These are phyloP conservation scores for Blastobotrys chiropterorum DNA, from an alignment of 805 yeast genomes.

Conservation along the genomic window DNA sequence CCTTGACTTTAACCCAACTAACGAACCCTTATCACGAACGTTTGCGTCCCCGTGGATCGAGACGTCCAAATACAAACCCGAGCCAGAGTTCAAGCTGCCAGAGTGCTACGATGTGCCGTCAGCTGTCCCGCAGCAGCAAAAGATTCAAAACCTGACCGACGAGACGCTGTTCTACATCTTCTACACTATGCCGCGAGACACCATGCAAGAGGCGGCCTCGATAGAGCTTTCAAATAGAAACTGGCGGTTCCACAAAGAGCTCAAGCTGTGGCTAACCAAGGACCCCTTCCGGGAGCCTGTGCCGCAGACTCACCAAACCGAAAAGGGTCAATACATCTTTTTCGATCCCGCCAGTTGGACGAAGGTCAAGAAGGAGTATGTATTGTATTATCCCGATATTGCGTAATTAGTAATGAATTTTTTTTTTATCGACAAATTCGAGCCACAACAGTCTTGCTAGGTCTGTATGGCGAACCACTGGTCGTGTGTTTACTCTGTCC, in stretches of 20 bases:
- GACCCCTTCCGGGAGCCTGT: conserved; percentile 86
- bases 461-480: too few relatives aligned
- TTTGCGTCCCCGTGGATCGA: conserved; percentile 95
- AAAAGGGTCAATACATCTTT: conserved; percentile 87
- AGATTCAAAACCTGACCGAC: conserved; percentile 57
- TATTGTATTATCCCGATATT: conserved; percentile 54
- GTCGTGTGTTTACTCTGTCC: too few relatives aligned
- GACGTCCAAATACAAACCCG: conserved; percentile 82
- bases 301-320: conserved; percentile 74
- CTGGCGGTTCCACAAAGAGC: conserved; percentile 95
- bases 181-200: conserved; percentile 88
- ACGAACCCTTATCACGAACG: conserved; percentile 46
- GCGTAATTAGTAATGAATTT: conserved; percentile 33
- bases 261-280: conserved; percentile 95
- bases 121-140: conserved; percentile 40
- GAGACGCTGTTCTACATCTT: conserved; percentile 91
- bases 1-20: conserved; percentile 44
- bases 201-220: conserved; percentile 89
- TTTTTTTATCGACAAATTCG: too few relatives aligned
- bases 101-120: conserved; percentile 41
- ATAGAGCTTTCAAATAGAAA: conserved; percentile 84
- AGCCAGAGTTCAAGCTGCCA: conserved; percentile 72
- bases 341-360: conserved; percentile 97
- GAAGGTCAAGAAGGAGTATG: conserved; percentile 70
- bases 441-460: too few relatives aligned